Evolutionary conservation across 768 basidiomycete species (phyloP).

Genomic region (Tricholoma hemisulphureum): DNA sequence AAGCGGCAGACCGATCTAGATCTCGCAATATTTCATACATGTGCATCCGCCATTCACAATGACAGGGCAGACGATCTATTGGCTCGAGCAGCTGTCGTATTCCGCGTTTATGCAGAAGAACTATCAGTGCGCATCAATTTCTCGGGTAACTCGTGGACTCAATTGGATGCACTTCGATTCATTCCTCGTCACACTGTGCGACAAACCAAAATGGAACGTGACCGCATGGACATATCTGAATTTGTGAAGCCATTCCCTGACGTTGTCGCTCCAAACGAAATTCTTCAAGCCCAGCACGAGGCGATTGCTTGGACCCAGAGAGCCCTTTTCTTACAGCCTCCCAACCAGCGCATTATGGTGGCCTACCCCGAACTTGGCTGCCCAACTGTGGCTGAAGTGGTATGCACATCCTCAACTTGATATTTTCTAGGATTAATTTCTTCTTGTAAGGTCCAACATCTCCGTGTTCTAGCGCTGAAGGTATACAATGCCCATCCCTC

Average conservation of each 20-base stretch:
- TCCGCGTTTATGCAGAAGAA: slow-evolving; percentile 31
- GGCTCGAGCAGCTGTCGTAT: slow-evolving; percentile 31
- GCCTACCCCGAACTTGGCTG: slow-evolving; percentile 38
- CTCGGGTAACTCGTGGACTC: slow-evolving; percentile 24
- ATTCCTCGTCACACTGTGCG: slow-evolving; percentile 32
- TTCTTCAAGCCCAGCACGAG: slow-evolving; percentile 38
- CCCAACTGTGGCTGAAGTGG: slow-evolving; percentile 43
- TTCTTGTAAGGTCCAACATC: slow-evolving; percentile 38
- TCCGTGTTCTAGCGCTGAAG: slow-evolving; percentile 31
- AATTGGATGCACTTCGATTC: slow-evolving; percentile 36
- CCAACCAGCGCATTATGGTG: slow-evolving; percentile 29
- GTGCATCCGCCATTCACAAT: slow-evolving; percentile 32
- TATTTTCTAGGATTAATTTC: neutral
- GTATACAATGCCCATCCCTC: slow-evolving; percentile 24
- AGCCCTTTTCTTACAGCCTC: slow-evolving; percentile 29
- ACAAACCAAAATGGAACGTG: neutral
- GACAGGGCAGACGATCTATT: slow-evolving; percentile 12
- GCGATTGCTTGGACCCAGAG: slow-evolving; percentile 51
- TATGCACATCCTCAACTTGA: slow-evolving; percentile 24
- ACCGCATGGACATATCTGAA: slow-evolving; percentile 15
- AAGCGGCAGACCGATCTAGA: slow-evolving; percentile 28
- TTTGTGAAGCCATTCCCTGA: slow-evolving; percentile 29
- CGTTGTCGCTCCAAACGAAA: slow-evolving; percentile 37
- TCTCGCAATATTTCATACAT: slow-evolving; percentile 34
- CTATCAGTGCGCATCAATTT: slow-evolving; percentile 30